phyloP scores from a whole-genome alignment of 768 basidiomycete species.

The Mycena venus region DNA sequence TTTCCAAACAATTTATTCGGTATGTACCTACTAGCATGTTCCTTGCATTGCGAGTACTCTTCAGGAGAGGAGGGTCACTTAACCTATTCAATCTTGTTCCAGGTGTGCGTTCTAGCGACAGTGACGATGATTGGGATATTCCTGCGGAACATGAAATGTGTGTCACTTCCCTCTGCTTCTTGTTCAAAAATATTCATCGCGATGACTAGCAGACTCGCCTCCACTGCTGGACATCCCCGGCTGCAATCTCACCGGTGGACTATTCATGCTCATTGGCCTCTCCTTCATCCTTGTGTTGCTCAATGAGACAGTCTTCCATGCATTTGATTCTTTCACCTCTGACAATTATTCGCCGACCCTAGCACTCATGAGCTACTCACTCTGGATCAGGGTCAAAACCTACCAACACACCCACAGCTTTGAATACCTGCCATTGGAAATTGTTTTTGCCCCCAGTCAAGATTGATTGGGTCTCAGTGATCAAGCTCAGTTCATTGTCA shows the following conservation, averaged over 20 bases:
- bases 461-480: too few species aligned
- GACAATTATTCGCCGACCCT: too few species aligned
- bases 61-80: neutral
- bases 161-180: neutral
- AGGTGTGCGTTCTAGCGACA: neutral
- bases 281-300: constrained; percentile 24
- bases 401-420: constrained; percentile 5
- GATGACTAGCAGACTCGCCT: neutral
- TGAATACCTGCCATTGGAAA: too few species aligned
- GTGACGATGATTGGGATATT: neutral
- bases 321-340: neutral
- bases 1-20: constrained; percentile 2
- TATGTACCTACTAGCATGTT: neutral
- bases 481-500: too few species aligned
- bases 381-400: neutral
- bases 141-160: neutral
- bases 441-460: too few species aligned
- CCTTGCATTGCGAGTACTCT: neutral
- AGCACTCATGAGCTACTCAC: constrained; percentile 27
- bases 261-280: constrained; percentile 14
- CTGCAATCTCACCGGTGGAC: constrained; percentile 19
- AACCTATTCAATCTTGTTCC: neutral
- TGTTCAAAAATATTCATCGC: neutral
- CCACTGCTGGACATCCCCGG: constrained; percentile 1
- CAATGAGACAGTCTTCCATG: constrained; percentile 2